Percentiles rank a stretch among this genome's conserved stretches.
Conservation (phyloP, 306 rosid species). For the Ochetophila trinervis region DNA sequence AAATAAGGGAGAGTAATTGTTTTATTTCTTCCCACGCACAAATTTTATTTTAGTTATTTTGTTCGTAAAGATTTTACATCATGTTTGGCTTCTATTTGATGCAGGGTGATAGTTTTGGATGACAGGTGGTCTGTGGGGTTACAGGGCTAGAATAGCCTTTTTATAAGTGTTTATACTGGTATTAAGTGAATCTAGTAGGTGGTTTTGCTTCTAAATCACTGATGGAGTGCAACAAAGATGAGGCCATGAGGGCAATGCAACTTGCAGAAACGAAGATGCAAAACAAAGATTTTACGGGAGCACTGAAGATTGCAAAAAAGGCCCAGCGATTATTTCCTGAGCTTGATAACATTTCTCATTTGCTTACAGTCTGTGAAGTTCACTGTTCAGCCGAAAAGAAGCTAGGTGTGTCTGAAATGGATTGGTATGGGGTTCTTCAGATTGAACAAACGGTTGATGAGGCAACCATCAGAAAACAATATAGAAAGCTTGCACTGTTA, state of each 20-base stretch:
- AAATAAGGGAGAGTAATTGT: no score
- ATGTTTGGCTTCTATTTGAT: slow-evolving; percentile 16
- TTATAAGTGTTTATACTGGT: slow-evolving; percentile 4
- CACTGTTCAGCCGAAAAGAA: slow-evolving; percentile 74
- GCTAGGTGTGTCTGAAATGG: slow-evolving; percentile 49
- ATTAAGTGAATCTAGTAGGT: slow-evolving; percentile 16
- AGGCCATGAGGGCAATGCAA: slow-evolving; percentile 68
- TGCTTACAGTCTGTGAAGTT: slow-evolving; percentile 72
- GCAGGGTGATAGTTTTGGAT: slow-evolving; percentile 36
- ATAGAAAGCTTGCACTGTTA: slow-evolving; percentile 72
- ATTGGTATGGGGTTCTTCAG: slow-evolving; percentile 89
- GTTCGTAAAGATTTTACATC: not conserved
- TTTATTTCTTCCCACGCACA: no score
- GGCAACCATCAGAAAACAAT: slow-evolving; percentile 63
- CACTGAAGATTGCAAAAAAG: slow-evolving; percentile 59
- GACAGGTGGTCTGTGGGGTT: slow-evolving; percentile 2
- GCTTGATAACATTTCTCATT: slow-evolving; percentile 58
- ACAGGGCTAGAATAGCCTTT: not conserved
- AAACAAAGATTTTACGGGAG: slow-evolving; percentile 62
- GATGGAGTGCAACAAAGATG: slow-evolving; percentile 98
- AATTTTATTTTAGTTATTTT: no score
- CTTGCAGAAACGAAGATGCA: slow-evolving; percentile 66
- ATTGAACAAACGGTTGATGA: slow-evolving; percentile 44
- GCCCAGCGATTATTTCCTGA: slow-evolving; percentile 68
- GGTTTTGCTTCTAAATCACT: slow-evolving; percentile 28